Percentiles rank a stretch among this genome's conserved stretches.
phyloP scores from a whole-genome alignment of 768 basidiomycete genomes.

The Amanita brunnescens region DNA sequence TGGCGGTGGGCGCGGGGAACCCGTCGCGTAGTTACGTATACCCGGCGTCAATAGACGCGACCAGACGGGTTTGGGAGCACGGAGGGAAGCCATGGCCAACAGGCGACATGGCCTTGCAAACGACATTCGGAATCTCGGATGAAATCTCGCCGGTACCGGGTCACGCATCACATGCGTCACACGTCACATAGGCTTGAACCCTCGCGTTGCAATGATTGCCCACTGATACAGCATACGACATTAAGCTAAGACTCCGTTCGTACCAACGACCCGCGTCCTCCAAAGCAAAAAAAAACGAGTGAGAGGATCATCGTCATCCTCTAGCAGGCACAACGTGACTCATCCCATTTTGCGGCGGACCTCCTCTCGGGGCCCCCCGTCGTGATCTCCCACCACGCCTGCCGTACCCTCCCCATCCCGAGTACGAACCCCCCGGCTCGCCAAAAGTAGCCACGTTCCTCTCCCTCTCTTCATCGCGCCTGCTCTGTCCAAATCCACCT shows the following conservation, averaged over 20 bases:
- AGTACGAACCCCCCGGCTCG: slow-evolving; percentile 74
- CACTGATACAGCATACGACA: too few relatives aligned
- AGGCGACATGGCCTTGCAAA: background rate
- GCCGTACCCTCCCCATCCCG: slow-evolving; percentile 71
- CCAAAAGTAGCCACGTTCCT: slow-evolving; percentile 84
- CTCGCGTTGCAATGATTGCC: too few relatives aligned
- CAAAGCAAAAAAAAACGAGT: background rate
- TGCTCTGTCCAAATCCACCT: slow-evolving; percentile 48
- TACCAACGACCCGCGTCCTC: too few relatives aligned
- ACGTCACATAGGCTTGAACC: too few relatives aligned
- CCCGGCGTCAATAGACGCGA: background rate
- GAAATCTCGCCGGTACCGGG: too few relatives aligned
- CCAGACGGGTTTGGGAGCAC: background rate
- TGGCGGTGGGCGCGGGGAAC: slow-evolving; percentile 11
- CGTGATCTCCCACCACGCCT: slow-evolving; percentile 31
- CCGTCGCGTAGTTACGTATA: slow-evolving; percentile 10
- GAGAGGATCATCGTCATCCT: slow-evolving; percentile 5
- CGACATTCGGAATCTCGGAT: background rate
- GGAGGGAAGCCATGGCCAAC: background rate
- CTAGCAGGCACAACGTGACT: slow-evolving; percentile 12
- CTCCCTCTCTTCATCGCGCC: slow-evolving; percentile 78
- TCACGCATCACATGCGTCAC: too few relatives aligned
- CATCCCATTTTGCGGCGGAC: slow-evolving; percentile 12
- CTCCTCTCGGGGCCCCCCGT: slow-evolving; percentile 23
- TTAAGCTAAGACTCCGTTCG: too few relatives aligned